These are phyloP conservation scores for Chrysopogon serrulatus DNA, from an alignment of 176 grass and related monocot species.

Conservation along the genomic window DNA sequence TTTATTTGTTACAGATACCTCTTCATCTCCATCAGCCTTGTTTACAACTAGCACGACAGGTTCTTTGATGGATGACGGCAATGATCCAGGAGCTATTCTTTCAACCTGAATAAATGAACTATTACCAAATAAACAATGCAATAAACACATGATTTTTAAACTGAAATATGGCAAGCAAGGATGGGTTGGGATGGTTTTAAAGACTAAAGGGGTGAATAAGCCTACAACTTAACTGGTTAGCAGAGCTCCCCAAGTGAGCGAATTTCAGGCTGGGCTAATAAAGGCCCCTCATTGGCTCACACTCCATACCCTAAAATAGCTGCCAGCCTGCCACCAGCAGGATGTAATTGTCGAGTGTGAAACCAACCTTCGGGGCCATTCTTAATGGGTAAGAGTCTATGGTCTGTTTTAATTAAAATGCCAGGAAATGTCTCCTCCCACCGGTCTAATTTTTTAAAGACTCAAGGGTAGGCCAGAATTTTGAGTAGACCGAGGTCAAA, in stretches of 20 bases:
- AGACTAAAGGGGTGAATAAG: background rate
- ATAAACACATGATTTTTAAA: slow-evolving; percentile 15
- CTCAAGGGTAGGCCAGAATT: slow-evolving; percentile 6
- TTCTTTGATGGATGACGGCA: slow-evolving; percentile 51
- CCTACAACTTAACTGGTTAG: background rate
- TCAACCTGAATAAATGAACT: slow-evolving; percentile 61
- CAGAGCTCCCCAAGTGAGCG: background rate
- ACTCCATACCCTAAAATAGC: background rate
- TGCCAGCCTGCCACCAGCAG: background rate
- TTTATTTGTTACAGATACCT: slow-evolving; percentile 38
- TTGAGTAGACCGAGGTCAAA: background rate
- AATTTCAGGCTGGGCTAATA: background rate
- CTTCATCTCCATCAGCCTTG: slow-evolving; percentile 98
- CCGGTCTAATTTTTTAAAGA: background rate
- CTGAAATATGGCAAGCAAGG: background rate
- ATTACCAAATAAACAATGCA: slow-evolving; percentile 15
- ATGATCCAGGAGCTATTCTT: slow-evolving; percentile 72
- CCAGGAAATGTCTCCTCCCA: no score
- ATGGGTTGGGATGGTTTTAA: background rate
- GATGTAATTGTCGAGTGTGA: background rate
- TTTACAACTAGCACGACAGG: slow-evolving; percentile 78
- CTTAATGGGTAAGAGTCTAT: background rate
- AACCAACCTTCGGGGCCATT: background rate
- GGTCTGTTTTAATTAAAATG: background rate
- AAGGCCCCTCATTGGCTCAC: background rate